Conservation (phyloP, 768 basidiomycete genomes). For the Hemileccinum impolitum region DNA sequence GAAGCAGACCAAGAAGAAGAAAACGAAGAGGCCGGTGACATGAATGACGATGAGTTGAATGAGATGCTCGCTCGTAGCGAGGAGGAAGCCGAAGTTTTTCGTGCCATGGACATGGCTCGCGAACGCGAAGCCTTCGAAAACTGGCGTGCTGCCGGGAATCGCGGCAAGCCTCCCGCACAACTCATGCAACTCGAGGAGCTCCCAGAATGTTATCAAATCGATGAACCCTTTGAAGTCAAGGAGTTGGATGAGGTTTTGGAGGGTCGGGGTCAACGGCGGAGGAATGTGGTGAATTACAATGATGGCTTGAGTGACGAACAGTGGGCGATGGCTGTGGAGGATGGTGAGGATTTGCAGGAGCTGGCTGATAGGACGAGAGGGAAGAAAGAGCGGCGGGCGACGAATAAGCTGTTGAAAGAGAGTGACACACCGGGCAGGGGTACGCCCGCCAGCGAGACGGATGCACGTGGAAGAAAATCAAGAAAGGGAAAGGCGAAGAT, state of each 20-base stretch:
- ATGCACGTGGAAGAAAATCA: conserved; percentile 50
- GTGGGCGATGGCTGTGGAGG: conserved; percentile 84
- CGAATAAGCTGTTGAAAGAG: conserved; percentile 57
- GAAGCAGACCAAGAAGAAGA: conserved; percentile 90
- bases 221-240: conserved; percentile 75
- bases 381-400: conserved; percentile 59
- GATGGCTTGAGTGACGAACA: conserved; percentile 94
- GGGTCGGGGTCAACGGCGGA: conserved; percentile 81
- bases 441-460: conserved; percentile 63
- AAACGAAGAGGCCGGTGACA: conserved; percentile 85
- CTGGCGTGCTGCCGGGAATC: conserved; percentile 74
- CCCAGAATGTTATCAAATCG: conserved; percentile 85
- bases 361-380: conserved; percentile 62
- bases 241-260: conserved; percentile 50
- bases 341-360: conserved; percentile 77
- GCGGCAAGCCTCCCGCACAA: conserved; percentile 70
- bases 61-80: conserved; percentile 86
- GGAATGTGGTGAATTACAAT: conserved; percentile 86
- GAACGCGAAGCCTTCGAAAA: conserved; percentile 58
- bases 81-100: conserved; percentile 71
- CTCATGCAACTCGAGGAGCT: conserved; percentile 88
- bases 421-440: conserved; percentile 58
- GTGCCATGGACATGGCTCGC: conserved; percentile 77
- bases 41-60: conserved; percentile 95
- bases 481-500: conserved; percentile 61